Evolutionary conservation across 768 basidiomycete species (phyloP).

Genomic region (Lactarius trivialis): DNA sequence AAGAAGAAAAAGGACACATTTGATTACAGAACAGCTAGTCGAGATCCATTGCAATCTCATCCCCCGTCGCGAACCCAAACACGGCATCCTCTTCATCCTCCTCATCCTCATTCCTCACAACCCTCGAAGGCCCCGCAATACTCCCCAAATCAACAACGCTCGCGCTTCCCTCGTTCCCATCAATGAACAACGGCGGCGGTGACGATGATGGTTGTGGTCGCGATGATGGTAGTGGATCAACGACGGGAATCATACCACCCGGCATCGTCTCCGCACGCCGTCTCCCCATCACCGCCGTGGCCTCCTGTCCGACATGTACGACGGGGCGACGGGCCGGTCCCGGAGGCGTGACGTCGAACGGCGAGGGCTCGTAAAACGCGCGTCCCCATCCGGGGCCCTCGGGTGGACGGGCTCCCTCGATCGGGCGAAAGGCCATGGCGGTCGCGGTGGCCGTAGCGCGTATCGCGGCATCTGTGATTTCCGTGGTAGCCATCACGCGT

Average conservation of each 20-base stretch:
- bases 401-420: slow-evolving; percentile 15
- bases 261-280: slow-evolving; percentile 25
- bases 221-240: slow-evolving; percentile 11
- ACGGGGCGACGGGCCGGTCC: slow-evolving; percentile 15
- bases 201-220: not conserved
- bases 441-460: slow-evolving; percentile 20
- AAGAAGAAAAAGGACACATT: slow-evolving; percentile 1
- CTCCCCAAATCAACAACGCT: slow-evolving; percentile 23
- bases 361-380: slow-evolving; percentile 22
- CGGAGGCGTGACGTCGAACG: slow-evolving; percentile 14
- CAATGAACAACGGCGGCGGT: too few species aligned
- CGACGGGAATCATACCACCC: slow-evolving; percentile 22
- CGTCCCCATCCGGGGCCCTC: slow-evolving; percentile 22
- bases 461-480: slow-evolving; percentile 18
- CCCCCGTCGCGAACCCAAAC: slow-evolving; percentile 20
- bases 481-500: slow-evolving; percentile 22
- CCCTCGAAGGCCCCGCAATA: slow-evolving; percentile 21
- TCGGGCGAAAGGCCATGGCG: slow-evolving; percentile 16
- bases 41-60: slow-evolving; percentile 22
- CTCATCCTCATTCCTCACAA: slow-evolving; percentile 7
- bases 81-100: slow-evolving; percentile 7
- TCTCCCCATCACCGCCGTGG: slow-evolving; percentile 10
- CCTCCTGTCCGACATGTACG: slow-evolving; percentile 18
- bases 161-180: not conserved
- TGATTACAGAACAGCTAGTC: too few species aligned